Conservation (phyloP, 1,284 basidiomycete species). For the Marasmius oreades region DNA sequence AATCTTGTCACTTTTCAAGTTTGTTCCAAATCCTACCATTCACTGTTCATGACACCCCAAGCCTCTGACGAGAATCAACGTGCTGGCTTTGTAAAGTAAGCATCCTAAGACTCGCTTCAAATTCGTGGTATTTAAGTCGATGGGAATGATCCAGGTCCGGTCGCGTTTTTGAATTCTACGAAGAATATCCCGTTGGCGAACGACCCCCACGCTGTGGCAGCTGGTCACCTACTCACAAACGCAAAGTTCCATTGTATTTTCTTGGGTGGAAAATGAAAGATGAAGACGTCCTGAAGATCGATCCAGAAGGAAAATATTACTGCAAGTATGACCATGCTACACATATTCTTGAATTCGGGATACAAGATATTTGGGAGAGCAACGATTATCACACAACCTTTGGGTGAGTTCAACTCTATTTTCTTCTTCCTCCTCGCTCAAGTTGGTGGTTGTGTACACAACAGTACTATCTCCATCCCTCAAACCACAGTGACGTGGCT, state of each 20-base stretch:
- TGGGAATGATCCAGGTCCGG: not conserved
- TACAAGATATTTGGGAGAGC: not conserved
- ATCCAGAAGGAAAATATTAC: not conserved
- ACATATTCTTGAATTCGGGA: not conserved
- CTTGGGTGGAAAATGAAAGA: not conserved
- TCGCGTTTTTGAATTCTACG: not conserved
- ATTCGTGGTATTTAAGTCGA: not conserved
- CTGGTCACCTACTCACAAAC: not conserved
- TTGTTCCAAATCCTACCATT: too few relatives aligned
- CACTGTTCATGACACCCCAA: too few relatives aligned
- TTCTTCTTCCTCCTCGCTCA: not conserved
- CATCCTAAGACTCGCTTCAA: not conserved
- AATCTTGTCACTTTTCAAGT: too few relatives aligned
- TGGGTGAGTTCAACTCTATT: not conserved
- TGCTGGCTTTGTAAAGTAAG: too few relatives aligned
- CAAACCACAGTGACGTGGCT: not conserved
- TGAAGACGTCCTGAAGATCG: not conserved
- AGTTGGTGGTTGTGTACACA: not conserved
- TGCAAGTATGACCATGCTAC: not conserved
- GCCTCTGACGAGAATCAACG: too few relatives aligned
- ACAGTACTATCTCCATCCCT: not conserved
- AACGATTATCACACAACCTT: not conserved
- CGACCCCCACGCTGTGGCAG: not conserved
- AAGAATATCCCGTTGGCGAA: not conserved
- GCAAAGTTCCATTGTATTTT: not conserved